Base-by-base conservation (phyloP, 2,329 filamentous ascomycete genomes). In the Teratosphaeria gauchensis region DNA sequence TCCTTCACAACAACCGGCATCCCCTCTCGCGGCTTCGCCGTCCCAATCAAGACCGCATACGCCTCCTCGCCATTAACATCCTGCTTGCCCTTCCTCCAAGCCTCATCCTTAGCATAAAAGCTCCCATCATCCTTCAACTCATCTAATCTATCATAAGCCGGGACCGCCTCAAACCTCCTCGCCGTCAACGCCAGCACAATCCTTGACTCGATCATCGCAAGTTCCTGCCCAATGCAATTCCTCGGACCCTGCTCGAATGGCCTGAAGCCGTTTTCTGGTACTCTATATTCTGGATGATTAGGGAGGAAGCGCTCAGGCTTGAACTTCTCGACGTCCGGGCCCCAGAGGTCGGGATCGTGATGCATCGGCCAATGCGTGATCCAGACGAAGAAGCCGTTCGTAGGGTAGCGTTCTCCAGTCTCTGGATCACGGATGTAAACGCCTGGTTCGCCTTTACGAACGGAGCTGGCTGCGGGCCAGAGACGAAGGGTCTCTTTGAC, bases 211-310 rank as follows among this genome's bases (percentile, higher is more conserved):
- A 53, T 52, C 69, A 78, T 75, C 0, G 78, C 81, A 53, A 84
- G 71, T 61, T 80, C 78, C 66, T 83, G 80, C 1, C 81, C 82
- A 19, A 84, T 76, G 64, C 82, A 86, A 55, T 78, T 79, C 12
- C 82, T 69, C 1, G 77, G 74, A 0, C 82, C 82, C 57, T 76
- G 73, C 63, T 80, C 79, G 66, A 85, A 85, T 0, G 80, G 74
- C 14, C 80, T 75, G 74, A 75, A 85, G 0, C 80, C 79, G 33
- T 53, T 31, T 19, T 55, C 52, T 14, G 51, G 56, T 6, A 58
- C 31, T 28, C 48, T 51, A 11, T 31, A 30, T 19, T n/a, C 48
- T n/a, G 19, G 35, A 3, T 57, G 21, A 2, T 2, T 30, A 58
- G 77, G 76, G 16, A 58, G 8, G 51, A 58, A 58, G n/a, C 56